Conservation (phyloP, 2,329 filamentous ascomycete genomes). For the Aspergillus novoparasiticus region DNA sequence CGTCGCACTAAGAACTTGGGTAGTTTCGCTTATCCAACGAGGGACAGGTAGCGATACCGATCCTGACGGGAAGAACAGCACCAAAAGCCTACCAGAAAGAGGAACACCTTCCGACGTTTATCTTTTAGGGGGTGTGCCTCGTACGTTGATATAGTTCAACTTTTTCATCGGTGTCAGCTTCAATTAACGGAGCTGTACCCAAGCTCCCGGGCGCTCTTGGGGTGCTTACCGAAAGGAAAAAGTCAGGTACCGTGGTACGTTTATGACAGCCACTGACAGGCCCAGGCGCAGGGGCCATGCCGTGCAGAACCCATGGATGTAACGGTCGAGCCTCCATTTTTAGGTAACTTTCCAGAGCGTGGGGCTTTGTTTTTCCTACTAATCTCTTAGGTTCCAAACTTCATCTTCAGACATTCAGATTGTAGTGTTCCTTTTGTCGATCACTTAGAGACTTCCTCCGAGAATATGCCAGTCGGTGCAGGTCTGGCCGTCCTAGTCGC, state of each 20-base stretch:
- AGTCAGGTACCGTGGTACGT: slow-evolving; percentile 1
- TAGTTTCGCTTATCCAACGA: background rate
- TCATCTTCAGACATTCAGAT: slow-evolving; percentile 1
- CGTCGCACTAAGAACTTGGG: background rate
- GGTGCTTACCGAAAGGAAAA: background rate
- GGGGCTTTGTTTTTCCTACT: slow-evolving; percentile 12
- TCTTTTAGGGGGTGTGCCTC: background rate
- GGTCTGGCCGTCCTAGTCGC: slow-evolving; percentile 11
- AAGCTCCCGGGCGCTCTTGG: background rate
- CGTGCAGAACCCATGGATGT: slow-evolving; percentile 13
- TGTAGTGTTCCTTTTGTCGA: slow-evolving; percentile 5
- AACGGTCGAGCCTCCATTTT: slow-evolving; percentile 15
- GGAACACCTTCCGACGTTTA: background rate
- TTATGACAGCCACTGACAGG: slow-evolving; percentile 18
- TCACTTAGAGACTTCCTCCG: background rate
- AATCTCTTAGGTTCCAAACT: slow-evolving; percentile 8
- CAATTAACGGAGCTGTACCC: background rate
- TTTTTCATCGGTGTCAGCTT: background rate
- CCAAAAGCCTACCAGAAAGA: background rate
- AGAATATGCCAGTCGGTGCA: slow-evolving; percentile 8
- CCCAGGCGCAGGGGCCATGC: slow-evolving; percentile 13
- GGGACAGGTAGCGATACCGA: background rate
- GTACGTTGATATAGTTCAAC: background rate
- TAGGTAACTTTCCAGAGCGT: slow-evolving; percentile 12
- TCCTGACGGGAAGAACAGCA: background rate